Conservation (phyloP, 2,329 filamentous ascomycete genomes). For the Fusarium praegraminearum region DNA sequence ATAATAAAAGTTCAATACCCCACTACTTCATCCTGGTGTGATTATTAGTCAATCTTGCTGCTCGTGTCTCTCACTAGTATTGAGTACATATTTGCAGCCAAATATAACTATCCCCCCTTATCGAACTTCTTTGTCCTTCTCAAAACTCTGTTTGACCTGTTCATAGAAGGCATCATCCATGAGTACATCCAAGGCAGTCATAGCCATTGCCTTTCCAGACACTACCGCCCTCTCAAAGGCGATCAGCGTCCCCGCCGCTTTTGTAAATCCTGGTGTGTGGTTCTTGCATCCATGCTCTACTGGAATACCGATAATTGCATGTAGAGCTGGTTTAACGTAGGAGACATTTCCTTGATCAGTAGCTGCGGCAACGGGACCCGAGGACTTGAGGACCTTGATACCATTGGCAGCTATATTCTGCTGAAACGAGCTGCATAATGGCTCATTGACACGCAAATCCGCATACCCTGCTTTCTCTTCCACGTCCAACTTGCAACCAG, state of each 20-base stretch:
- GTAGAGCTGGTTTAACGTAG: conserved; percentile 2
- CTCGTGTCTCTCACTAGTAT: no score
- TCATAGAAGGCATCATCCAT: neutral
- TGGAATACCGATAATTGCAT: conserved; percentile 18
- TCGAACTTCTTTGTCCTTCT: neutral
- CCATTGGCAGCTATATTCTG: neutral
- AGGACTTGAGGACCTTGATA: neutral
- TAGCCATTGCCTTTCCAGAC: conserved; percentile 12
- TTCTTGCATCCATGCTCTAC: conserved; percentile 6
- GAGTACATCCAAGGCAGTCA: conserved; percentile 18
- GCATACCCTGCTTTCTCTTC: conserved; percentile 9
- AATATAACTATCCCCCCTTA: no score
- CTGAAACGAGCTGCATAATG: neutral
- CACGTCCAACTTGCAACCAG: conserved; percentile 8
- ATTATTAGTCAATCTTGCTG: no score
- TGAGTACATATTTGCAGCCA: no score
- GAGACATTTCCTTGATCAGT: conserved; percentile 22
- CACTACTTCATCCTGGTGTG: no score
- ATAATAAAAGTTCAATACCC: no score
- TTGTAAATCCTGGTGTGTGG: conserved; percentile 7
- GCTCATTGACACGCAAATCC: conserved; percentile 4
- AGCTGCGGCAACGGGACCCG: conserved; percentile 1
- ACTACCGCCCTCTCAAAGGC: neutral
- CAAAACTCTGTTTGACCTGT: neutral
- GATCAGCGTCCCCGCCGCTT: conserved; percentile 1